These are phyloP conservation scores for Vigna trinervia DNA, from an alignment of 306 rosid species.

Conservation along the genomic window DNA sequence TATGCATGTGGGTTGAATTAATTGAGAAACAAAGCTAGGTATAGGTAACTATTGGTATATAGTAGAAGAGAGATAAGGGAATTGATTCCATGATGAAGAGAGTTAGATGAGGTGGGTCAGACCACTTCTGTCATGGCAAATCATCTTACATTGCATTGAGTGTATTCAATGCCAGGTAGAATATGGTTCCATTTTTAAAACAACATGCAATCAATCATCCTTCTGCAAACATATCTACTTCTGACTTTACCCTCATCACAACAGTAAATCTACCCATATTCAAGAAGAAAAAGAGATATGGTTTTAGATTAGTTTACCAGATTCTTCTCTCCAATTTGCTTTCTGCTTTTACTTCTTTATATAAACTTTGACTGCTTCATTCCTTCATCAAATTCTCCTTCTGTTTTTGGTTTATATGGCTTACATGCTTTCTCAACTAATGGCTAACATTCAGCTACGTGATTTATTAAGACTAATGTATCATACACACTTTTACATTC, in stretches of 20 bases:
- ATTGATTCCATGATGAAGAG: slow-evolving; percentile 28
- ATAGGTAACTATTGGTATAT: too few relatives aligned
- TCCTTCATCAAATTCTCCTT: too few relatives aligned
- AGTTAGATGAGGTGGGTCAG: slow-evolving; percentile 27
- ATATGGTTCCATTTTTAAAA: slow-evolving; percentile 45
- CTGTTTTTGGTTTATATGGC: too few relatives aligned
- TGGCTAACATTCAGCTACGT: too few relatives aligned
- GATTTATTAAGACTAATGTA: too few relatives aligned
- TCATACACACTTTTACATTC: too few relatives aligned
- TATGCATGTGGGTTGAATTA: background rate
- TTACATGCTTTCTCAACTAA: too few relatives aligned
- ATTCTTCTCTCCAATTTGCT: background rate
- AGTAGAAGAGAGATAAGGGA: background rate
- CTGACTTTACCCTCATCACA: slow-evolving; percentile 12
- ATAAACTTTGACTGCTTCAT: too few relatives aligned
- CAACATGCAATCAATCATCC: slow-evolving; percentile 20
- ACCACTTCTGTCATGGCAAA: slow-evolving; percentile 37
- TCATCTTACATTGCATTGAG: background rate
- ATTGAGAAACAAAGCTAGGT: background rate
- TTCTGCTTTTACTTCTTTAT: too few relatives aligned
- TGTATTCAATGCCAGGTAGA: slow-evolving; percentile 20
- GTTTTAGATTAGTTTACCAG: background rate
- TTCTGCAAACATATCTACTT: slow-evolving; percentile 4
- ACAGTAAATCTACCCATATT: background rate
- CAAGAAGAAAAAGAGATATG: background rate